A percentile compares a stretch with the other conserved stretches of the same genome.
phyloP scores from a whole-genome alignment of 2,329 filamentous ascomycete species.

The Kalmusia sp. region DNA sequence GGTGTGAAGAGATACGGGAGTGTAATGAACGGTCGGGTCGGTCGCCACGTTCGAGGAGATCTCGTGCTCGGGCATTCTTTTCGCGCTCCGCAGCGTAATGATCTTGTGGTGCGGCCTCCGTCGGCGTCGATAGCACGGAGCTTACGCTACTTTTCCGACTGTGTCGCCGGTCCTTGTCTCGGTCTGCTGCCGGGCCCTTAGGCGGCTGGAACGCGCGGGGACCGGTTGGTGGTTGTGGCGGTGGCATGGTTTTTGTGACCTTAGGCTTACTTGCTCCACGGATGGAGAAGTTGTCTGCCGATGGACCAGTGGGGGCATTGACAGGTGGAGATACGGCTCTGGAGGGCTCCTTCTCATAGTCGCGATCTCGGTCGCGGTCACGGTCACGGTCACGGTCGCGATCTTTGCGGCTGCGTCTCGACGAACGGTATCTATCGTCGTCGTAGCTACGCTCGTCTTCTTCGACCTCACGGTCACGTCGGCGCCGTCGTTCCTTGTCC shows the following conservation, averaged over 20 bases:
- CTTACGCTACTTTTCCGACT: constrained; percentile 13
- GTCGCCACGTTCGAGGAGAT: constrained; percentile 30
- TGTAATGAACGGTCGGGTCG: constrained; percentile 21
- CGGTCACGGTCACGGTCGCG: constrained; percentile 51
- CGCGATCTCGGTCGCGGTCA: constrained; percentile 44
- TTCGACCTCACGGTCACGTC: constrained; percentile 55
- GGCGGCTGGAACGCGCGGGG: constrained; percentile 45
- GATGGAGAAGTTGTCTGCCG: constrained; percentile 58
- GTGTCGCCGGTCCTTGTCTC: constrained; percentile 28
- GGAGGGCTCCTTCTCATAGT: constrained; percentile 27
- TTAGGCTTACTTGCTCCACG: constrained; percentile 47
- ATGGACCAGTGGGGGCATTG: constrained; percentile 44
- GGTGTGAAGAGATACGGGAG: constrained; percentile 22
- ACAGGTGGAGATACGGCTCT: constrained; percentile 38
- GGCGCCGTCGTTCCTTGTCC: constrained; percentile 55
- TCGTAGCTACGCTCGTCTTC: constrained; percentile 45
- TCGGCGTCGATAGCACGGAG: constrained; percentile 9
- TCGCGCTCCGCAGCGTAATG: constrained; percentile 75
- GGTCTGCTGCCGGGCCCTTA: constrained; percentile 46
- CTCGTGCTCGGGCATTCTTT: constrained; percentile 41
- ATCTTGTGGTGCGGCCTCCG: constrained; percentile 48
- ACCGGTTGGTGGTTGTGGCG: constrained; percentile 46
- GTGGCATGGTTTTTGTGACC: constrained; percentile 28
- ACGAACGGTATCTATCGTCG: constrained; percentile 51
- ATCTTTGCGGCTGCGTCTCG: constrained; percentile 51